A percentile compares a stretch with the other conserved stretches of the same genome.
Evolutionary conservation across 2,329 filamentous ascomycete genomes (phyloP).

Genomic region (Bipolaris zeicola): DNA sequence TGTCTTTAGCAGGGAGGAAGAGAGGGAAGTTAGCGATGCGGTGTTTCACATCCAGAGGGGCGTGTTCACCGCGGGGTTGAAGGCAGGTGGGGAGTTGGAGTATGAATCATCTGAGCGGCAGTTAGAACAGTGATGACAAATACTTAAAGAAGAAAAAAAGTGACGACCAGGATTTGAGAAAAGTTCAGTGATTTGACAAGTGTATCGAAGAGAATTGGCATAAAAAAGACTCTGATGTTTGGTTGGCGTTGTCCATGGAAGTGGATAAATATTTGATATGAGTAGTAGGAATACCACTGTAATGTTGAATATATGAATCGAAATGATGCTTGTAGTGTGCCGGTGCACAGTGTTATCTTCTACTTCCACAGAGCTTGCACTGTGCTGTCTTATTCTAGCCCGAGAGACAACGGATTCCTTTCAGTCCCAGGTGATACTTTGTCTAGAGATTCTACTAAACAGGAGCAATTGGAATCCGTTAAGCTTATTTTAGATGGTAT

Average conservation of each 20-base stretch:
- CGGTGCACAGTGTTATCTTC: too few species aligned
- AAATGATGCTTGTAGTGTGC: too few species aligned
- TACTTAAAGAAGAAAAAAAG: neutral
- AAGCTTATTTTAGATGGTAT: neutral
- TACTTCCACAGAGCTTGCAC: too few species aligned
- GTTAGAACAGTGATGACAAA: neutral
- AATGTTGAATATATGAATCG: too few species aligned
- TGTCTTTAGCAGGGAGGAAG: conserved; percentile 66
- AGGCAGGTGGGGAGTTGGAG: conserved; percentile 37
- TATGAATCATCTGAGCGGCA: neutral
- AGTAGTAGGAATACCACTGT: too few species aligned
- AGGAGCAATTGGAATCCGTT: neutral
- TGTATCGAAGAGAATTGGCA: too few species aligned
- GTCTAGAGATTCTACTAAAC: neutral
- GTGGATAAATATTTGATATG: too few species aligned
- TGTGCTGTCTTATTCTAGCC: too few species aligned
- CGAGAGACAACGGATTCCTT: neutral
- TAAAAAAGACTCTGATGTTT: too few species aligned
- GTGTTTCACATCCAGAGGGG: conserved; percentile 79
- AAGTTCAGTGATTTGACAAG: neutral
- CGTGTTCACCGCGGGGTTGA: conserved; percentile 71
- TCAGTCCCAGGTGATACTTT: neutral
- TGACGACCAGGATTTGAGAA: neutral
- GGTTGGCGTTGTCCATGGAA: too few species aligned
- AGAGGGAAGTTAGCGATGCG: conserved; percentile 75